These are phyloP conservation scores for Cladosporium phlei DNA, from an alignment of 2,329 filamentous ascomycete genomes.

Conservation along the genomic window DNA sequence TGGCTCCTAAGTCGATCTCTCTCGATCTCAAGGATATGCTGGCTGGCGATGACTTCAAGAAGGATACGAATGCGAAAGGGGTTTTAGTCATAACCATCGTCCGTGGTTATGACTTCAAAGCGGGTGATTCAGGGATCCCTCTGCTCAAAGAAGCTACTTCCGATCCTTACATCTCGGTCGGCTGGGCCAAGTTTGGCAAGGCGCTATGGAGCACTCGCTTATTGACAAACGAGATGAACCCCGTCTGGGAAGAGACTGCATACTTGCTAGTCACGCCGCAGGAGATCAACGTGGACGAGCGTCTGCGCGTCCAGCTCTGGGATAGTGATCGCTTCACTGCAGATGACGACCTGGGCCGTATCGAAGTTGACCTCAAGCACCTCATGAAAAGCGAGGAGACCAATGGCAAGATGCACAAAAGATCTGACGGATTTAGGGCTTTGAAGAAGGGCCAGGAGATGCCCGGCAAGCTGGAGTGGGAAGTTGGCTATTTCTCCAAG, in stretches of 20 bases:
- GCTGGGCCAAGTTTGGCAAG: slow-evolving; percentile 74
- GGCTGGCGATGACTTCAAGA: slow-evolving; percentile 73
- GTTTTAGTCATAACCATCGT: slow-evolving; percentile 64
- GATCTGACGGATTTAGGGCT: slow-evolving; percentile 61
- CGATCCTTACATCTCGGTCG: slow-evolving; percentile 67
- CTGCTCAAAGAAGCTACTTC: slow-evolving; percentile 57
- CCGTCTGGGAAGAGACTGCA: slow-evolving; percentile 65
- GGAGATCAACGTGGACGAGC: slow-evolving; percentile 67
- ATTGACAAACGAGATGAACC: slow-evolving; percentile 60
- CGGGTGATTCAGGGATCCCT: slow-evolving; percentile 61
- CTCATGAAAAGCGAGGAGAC: slow-evolving; percentile 58
- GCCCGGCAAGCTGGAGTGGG: slow-evolving; percentile 66
- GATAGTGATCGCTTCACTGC: slow-evolving; percentile 68
- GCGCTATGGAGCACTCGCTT: slow-evolving; percentile 63
- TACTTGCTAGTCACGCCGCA: slow-evolving; percentile 66
- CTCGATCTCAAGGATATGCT: slow-evolving; percentile 73
- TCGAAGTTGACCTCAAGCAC: slow-evolving; percentile 63
- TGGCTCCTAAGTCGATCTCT: slow-evolving; percentile 69
- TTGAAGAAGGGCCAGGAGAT: slow-evolving; percentile 62
- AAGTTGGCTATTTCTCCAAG: slow-evolving; percentile 67
- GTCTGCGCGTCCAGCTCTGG: slow-evolving; percentile 66
- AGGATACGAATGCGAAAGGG: slow-evolving; percentile 62
- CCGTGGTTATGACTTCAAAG: slow-evolving; percentile 64
- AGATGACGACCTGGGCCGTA: slow-evolving; percentile 69
- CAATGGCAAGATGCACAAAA: slow-evolving; percentile 57